Evolutionary conservation across 805 yeast genomes (phyloP).

Genomic region (Wickerhamomyces rabaulensis): DNA sequence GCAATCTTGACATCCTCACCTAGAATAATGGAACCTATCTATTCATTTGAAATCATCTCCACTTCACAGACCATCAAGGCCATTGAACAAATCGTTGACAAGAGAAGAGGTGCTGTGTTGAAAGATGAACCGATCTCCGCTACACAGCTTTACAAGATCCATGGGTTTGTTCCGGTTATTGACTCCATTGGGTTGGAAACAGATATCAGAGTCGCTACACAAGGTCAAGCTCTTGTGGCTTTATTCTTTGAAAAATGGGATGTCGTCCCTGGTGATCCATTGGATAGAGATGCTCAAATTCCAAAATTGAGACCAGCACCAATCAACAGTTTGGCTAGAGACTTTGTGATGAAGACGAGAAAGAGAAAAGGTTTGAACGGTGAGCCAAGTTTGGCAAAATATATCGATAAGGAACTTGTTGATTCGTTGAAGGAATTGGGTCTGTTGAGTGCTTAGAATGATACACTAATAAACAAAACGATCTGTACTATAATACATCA

Average conservation of each 20-base stretch:
- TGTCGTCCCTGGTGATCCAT: constrained; percentile 85
- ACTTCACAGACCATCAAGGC: constrained; percentile 42
- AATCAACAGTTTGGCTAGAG: constrained; percentile 67
- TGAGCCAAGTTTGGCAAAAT: constrained; percentile 62
- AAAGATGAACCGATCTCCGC: constrained; percentile 57
- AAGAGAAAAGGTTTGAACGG: constrained; percentile 79
- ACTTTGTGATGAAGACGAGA: constrained; percentile 84
- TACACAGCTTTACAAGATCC: constrained; percentile 57
- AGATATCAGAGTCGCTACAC: constrained; percentile 71
- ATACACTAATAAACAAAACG: too few relatives aligned
- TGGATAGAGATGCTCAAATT: constrained; percentile 58
- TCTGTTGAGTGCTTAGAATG: constrained; percentile 16
- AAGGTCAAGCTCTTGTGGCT: constrained; percentile 72
- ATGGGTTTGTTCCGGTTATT: constrained; percentile 75
- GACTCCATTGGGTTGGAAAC: constrained; percentile 89
- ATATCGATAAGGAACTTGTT: constrained; percentile 58
- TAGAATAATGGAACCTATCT: constrained; percentile 75
- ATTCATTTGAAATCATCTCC: constrained; percentile 54
- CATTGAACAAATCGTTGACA: constrained; percentile 44
- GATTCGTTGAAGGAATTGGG: constrained; percentile 49
- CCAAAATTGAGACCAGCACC: constrained; percentile 78
- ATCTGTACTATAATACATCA: too few relatives aligned
- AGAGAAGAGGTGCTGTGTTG: constrained; percentile 64
- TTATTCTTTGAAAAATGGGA: constrained; percentile 69
- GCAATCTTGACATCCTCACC: constrained; percentile 79